Evolutionary conservation across 164 flowering plant genomes (phyloP).

Genomic region (Brasenia schreberi): DNA sequence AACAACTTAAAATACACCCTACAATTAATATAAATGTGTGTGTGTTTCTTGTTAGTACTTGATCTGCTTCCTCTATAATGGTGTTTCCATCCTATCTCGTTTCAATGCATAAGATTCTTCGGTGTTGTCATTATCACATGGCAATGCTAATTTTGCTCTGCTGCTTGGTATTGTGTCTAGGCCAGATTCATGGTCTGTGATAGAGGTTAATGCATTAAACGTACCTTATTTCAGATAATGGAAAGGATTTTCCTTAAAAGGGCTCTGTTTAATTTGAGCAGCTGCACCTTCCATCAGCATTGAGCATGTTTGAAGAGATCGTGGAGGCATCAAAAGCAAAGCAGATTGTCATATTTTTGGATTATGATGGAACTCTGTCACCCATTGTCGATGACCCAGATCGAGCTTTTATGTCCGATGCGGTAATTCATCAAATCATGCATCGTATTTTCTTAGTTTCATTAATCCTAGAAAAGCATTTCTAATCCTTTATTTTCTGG

Average conservation of each 20-base stretch:
- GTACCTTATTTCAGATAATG: background rate
- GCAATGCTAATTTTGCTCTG: no score
- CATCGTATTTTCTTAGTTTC: background rate
- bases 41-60: no score
- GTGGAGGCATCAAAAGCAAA: slow-evolving; percentile 49
- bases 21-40: no score
- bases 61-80: no score
- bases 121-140: no score
- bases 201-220: background rate
- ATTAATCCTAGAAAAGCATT: background rate
- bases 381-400: slow-evolving; percentile 92
- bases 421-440: slow-evolving; percentile 23
- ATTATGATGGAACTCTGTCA: slow-evolving; percentile 87
- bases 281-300: slow-evolving; percentile 71
- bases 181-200: no score
- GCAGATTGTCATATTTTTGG: slow-evolving; percentile 68
- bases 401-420: slow-evolving; percentile 70
- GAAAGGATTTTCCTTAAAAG: background rate
- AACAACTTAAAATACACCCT: no score
- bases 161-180: no score
- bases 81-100: no score
- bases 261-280: slow-evolving; percentile 7
- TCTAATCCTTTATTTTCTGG: background rate
- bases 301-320: slow-evolving; percentile 58
- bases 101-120: no score